These are phyloP conservation scores for Diphasiastrum complanatum DNA, from an alignment of 83 land plant species.

Conservation along the genomic window DNA sequence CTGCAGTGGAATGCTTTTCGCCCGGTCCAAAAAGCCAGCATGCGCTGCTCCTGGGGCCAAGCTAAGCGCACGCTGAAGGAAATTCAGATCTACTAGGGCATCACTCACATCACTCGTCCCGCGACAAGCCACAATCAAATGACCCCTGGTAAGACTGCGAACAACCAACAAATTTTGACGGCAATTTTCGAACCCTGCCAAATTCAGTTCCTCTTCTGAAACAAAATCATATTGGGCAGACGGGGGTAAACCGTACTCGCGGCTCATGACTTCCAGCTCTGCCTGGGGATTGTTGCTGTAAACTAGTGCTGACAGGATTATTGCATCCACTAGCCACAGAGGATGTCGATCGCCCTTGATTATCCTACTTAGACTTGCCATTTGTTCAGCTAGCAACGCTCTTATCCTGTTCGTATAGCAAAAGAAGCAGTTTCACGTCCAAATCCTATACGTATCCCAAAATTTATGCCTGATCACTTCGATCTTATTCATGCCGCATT, in stretches of 20 bases:
- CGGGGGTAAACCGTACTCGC: slow-evolving; percentile 25
- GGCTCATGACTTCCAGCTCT: slow-evolving; percentile 20
- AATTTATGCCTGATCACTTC: too few species aligned
- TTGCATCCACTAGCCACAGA: slow-evolving; percentile 36
- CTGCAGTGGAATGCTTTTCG: slow-evolving; percentile 29
- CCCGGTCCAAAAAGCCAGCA: slow-evolving; percentile 36
- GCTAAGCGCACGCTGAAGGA: slow-evolving; percentile 30
- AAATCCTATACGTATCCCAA: too few species aligned
- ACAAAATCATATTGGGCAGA: slow-evolving; percentile 29
- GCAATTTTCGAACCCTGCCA: slow-evolving; percentile 22
- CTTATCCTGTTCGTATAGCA: too few species aligned
- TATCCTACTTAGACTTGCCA: slow-evolving; percentile 30
- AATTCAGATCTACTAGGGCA: slow-evolving; percentile 33
- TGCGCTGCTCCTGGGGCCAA: slow-evolving; percentile 31
- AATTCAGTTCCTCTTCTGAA: slow-evolving; percentile 24
- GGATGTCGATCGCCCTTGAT: slow-evolving; percentile 40
- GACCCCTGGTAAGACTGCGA: slow-evolving; percentile 13
- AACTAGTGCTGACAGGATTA: slow-evolving; percentile 33
- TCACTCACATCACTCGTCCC: slow-evolving; percentile 32
- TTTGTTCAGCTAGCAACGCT: too few species aligned
- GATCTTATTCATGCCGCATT: too few species aligned
- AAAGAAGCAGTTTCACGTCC: too few species aligned
- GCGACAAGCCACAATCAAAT: slow-evolving; percentile 28
- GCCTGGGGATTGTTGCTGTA: slow-evolving; percentile 27
- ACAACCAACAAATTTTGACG: slow-evolving; percentile 32